Conservation (phyloP, 495 filamentous ascomycete genomes). For the Hyaloscypha hepaticicola region DNA sequence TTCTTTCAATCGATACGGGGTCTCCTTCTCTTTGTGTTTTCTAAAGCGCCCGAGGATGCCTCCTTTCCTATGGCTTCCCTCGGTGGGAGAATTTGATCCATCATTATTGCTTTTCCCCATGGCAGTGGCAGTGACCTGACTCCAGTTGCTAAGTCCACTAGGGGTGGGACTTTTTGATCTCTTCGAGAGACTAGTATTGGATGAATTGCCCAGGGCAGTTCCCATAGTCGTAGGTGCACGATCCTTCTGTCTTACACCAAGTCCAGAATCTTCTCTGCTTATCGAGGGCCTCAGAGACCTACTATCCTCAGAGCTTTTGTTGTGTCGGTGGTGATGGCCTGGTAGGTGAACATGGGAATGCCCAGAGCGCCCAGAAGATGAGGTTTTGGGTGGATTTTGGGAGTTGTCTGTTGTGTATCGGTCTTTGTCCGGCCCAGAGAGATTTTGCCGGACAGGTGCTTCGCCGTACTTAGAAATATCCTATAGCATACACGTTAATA, state of each 20-base stretch:
- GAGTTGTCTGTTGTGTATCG: conserved; percentile 53
- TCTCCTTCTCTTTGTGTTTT: conserved; percentile 56
- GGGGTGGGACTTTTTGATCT: conserved; percentile 45
- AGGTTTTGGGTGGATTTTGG: conserved; percentile 48
- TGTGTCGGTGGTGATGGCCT: conserved; percentile 65
- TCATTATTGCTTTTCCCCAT: conserved; percentile 13
- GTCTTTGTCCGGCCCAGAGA: conserved; percentile 67
- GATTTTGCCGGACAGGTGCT: conserved; percentile 73
- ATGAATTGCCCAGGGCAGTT: conserved; percentile 27
- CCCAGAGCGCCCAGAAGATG: conserved; percentile 50
- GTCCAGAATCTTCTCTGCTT: conserved; percentile 67
- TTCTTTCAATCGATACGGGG: conserved; percentile 47
- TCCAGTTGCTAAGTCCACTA: conserved; percentile 30
- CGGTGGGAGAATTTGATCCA: conserved; percentile 50
- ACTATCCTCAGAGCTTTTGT: conserved; percentile 71
- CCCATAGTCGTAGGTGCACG: conserved; percentile 71
- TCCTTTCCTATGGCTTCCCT: conserved; percentile 55
- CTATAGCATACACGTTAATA: conserved; percentile 40
- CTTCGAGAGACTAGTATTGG: conserved; percentile 48
- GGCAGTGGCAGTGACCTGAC: conserved; percentile 13
- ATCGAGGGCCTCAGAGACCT: conserved; percentile 59
- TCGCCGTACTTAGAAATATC: conserved; percentile 82
- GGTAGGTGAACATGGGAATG: conserved; percentile 26
- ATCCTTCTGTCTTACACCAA: conserved; percentile 31
- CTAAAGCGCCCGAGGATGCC: conserved; percentile 64